Percentiles rank a stretch among this genome's conserved stretches.
These are phyloP conservation scores for Diaporthe sp. DNA, from an alignment of 2,329 filamentous ascomycete genomes.

Conservation along the genomic window DNA sequence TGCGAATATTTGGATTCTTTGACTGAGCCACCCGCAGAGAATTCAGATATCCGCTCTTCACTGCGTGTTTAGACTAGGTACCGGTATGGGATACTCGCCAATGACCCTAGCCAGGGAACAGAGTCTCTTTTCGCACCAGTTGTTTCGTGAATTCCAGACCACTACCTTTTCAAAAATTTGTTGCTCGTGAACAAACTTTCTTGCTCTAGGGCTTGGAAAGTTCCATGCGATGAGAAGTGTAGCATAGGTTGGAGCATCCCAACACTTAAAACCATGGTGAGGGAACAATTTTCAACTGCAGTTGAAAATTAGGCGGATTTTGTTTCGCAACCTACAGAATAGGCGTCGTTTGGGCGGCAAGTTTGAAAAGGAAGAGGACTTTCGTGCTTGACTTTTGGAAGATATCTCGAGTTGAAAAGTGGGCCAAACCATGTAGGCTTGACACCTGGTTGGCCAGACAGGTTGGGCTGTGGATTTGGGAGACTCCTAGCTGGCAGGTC, in stretches of 20 bases:
- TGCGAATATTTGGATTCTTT: no score
- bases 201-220: no score
- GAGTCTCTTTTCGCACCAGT: no score
- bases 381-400: neutral
- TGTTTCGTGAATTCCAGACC: no score
- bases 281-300: neutral
- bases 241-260: neutral
- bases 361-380: neutral
- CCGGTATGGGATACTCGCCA: no score
- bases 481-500: neutral
- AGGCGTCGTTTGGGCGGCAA: neutral
- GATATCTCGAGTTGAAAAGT: neutral
- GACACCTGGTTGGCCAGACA: neutral
- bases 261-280: neutral
- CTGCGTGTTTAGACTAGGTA: no score
- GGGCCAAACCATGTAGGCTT: neutral
- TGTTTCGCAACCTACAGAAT: no score
- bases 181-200: no score
- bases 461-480: no score
- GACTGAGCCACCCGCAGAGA: no score
- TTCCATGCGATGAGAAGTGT: neutral
- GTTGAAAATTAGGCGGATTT: neutral
- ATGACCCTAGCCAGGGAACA: no score
- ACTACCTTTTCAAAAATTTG: neutral
- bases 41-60: no score